phyloP scores from a whole-genome alignment of 1,284 basidiomycete species.

The Farysia itapuensis region DNA sequence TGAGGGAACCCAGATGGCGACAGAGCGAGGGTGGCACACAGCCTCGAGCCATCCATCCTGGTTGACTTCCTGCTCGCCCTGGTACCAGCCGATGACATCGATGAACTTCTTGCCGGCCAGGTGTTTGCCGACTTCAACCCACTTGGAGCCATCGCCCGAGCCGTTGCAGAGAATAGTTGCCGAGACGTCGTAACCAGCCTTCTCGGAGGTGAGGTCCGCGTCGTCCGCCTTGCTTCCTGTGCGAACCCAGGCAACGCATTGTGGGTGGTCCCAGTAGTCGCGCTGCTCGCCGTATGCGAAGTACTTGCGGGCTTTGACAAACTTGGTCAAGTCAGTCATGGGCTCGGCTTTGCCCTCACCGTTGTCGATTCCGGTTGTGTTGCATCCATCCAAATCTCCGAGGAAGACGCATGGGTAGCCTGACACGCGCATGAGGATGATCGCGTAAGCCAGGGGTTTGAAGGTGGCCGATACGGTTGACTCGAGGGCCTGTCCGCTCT shows the following conservation, averaged over 20 bases:
- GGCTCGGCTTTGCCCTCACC: conserved; percentile 60
- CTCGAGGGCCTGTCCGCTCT: conserved; percentile 62
- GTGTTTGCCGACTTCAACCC: conserved; percentile 42
- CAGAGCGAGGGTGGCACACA: conserved; percentile 26
- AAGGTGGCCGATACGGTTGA: conserved; percentile 65
- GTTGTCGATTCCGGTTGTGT: conserved; percentile 30
- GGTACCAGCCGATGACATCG: conserved; percentile 45
- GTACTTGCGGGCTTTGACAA: conserved; percentile 64
- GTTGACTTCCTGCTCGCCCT: conserved; percentile 34
- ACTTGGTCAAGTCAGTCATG: conserved; percentile 60
- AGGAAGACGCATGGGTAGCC: conserved; percentile 96
- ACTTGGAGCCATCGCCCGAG: conserved; percentile 31
- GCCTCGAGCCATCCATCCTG: conserved; percentile 47
- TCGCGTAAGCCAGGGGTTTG: conserved; percentile 72
- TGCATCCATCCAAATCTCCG: conserved; percentile 73
- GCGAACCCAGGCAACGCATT: conserved; percentile 45
- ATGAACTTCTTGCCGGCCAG: conserved; percentile 38
- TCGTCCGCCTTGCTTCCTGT: conserved; percentile 17
- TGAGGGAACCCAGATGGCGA: conserved; percentile 39
- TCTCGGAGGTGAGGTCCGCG: neutral
- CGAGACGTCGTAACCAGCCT: conserved; percentile 34
- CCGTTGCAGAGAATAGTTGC: conserved; percentile 50
- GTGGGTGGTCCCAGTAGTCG: conserved; percentile 54
- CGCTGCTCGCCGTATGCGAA: conserved; percentile 65
- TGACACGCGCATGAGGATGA: conserved; percentile 77